Percentiles rank a stretch among this genome's conserved stretches.
Evolutionary conservation across 306 rosid genomes (phyloP).

Genomic region (Cucurbita argyrosperma): DNA sequence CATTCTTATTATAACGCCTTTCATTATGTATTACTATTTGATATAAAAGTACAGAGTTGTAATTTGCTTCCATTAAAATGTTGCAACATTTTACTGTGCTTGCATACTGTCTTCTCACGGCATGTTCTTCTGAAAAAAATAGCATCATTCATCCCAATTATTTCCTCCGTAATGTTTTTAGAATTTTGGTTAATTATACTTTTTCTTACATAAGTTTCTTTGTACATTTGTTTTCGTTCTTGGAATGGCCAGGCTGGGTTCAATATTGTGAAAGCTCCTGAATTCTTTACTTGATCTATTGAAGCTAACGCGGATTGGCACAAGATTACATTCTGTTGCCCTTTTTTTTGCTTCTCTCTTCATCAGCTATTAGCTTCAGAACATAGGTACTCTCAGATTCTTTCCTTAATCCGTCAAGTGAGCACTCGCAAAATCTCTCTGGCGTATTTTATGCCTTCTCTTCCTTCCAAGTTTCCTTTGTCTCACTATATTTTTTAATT

Average conservation of each 20-base stretch:
- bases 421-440: neutral
- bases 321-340: neutral
- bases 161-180: neutral
- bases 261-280: neutral
- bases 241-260: constrained; percentile 1
- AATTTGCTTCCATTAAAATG: neutral
- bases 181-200: neutral
- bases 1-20: neutral
- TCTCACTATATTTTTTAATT: constrained; percentile 19
- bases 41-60: neutral
- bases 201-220: neutral
- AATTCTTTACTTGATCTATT: neutral
- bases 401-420: constrained; percentile 5
- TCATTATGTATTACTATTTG: neutral
- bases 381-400: constrained; percentile 15
- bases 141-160: neutral
- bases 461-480: constrained; percentile 17
- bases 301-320: neutral
- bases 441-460: constrained; percentile 16
- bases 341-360: neutral
- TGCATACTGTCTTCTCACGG: neutral
- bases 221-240: neutral
- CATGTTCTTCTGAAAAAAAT: neutral
- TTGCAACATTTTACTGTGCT: neutral
- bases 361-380: constrained; percentile 10